These are phyloP conservation scores for Lentinula lateritia DNA, from an alignment of 768 basidiomycete species.

Conservation along the genomic window DNA sequence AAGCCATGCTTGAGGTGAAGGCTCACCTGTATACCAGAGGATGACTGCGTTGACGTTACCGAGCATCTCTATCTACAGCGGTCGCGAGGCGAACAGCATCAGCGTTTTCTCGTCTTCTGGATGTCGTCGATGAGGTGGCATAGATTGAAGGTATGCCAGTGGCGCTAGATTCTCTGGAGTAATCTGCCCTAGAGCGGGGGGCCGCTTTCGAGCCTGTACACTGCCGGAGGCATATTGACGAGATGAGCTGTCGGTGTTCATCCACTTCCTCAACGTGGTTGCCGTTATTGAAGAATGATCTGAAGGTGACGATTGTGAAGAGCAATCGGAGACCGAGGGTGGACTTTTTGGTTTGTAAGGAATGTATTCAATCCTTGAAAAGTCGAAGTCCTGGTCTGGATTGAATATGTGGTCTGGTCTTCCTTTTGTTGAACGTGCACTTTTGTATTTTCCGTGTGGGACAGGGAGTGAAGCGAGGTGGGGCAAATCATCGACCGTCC, in stretches of 20 bases:
- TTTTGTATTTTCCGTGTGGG: constrained; percentile 47
- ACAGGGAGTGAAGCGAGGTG: constrained; percentile 19
- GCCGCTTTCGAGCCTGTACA: background rate
- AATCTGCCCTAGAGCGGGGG: background rate
- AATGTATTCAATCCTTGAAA: constrained; percentile 40
- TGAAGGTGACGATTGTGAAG: constrained; percentile 1
- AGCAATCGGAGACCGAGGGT: background rate
- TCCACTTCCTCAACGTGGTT: constrained; percentile 6
- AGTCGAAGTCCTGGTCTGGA: constrained; percentile 31
- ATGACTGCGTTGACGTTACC: constrained; percentile 17
- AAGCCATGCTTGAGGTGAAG: too few relatives aligned
- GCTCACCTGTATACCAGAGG: background rate
- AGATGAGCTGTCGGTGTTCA: constrained; percentile 4
- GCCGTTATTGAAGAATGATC: background rate
- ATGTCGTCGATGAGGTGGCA: constrained; percentile 59
- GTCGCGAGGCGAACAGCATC: constrained; percentile 25
- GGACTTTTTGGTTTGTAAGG: constrained; percentile 28
- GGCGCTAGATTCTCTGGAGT: constrained; percentile 46
- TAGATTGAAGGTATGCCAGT: constrained; percentile 61
- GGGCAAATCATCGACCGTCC: constrained; percentile 64
- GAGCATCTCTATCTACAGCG: constrained; percentile 18
- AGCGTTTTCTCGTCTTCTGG: constrained; percentile 56
- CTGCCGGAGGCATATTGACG: background rate
- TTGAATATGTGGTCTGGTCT: constrained; percentile 47
- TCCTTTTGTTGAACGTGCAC: constrained; percentile 62